Evolutionary conservation across 2,329 filamentous ascomycete genomes (phyloP).

Genomic region (Fusarium pininemorale): DNA sequence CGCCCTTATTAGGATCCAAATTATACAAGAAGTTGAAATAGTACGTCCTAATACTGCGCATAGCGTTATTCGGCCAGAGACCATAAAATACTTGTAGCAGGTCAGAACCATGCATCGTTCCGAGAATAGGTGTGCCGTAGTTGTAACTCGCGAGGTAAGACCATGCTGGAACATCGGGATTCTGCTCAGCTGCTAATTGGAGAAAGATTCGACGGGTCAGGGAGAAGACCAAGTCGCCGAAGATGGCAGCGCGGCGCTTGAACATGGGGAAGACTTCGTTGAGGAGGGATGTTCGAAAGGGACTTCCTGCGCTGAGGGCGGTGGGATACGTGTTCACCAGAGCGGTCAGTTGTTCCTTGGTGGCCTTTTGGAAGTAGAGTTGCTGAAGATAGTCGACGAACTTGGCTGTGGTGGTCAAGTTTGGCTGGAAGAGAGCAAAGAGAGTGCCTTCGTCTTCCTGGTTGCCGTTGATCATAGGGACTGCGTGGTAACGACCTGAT

Average conservation of each 20-base stretch:
- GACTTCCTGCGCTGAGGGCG: slow-evolving; percentile 67
- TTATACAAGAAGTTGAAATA: slow-evolving; percentile 78
- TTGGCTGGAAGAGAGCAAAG: slow-evolving; percentile 74
- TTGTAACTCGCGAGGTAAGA: slow-evolving; percentile 79
- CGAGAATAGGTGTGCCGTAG: slow-evolving; percentile 75
- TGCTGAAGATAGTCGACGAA: slow-evolving; percentile 69
- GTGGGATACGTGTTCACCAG: slow-evolving; percentile 71
- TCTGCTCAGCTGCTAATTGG: slow-evolving; percentile 51
- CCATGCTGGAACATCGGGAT: slow-evolving; percentile 73
- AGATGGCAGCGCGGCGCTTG: slow-evolving; percentile 78
- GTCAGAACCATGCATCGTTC: slow-evolving; percentile 79
- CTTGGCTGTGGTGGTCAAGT: slow-evolving; percentile 69
- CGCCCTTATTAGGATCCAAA: slow-evolving; percentile 72
- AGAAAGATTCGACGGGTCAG: slow-evolving; percentile 75
- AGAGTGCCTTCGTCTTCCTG: slow-evolving; percentile 85
- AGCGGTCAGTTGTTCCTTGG: slow-evolving; percentile 57
- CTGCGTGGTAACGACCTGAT: slow-evolving; percentile 59
- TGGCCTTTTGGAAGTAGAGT: slow-evolving; percentile 68
- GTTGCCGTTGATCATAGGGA: slow-evolving; percentile 70
- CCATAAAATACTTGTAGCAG: slow-evolving; percentile 75
- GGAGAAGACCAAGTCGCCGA: slow-evolving; percentile 81
- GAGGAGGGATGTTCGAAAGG: slow-evolving; percentile 73
- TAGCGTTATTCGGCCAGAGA: slow-evolving; percentile 69
- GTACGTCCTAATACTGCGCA: slow-evolving; percentile 69
- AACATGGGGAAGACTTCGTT: slow-evolving; percentile 80